Evolutionary conservation across 2,329 filamentous ascomycete genomes (phyloP).

Genomic region (Aspergillus fumigatiaffinis): DNA sequence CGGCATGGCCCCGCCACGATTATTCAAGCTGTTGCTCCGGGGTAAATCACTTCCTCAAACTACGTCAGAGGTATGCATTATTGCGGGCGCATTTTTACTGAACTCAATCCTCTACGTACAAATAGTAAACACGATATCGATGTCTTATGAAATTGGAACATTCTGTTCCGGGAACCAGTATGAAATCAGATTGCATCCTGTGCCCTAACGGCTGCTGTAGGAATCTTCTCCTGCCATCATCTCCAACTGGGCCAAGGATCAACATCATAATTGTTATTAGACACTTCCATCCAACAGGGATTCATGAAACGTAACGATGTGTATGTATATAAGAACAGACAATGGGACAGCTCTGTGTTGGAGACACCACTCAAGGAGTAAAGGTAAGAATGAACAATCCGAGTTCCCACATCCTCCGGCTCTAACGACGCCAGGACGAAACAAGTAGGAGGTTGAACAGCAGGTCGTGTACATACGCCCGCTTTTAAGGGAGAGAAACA

Average conservation of each 20-base stretch:
- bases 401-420: conserved; percentile 11
- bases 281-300: neutral
- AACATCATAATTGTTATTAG: neutral
- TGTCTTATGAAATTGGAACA: neutral
- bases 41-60: neutral
- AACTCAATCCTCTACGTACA: neutral
- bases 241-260: neutral
- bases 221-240: neutral
- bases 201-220: neutral
- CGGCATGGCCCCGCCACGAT: neutral
- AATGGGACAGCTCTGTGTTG: conserved; percentile 2
- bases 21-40: neutral
- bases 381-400: neutral
- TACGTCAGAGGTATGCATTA: neutral
- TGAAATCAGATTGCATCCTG: neutral
- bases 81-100: neutral
- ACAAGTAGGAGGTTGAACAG: conserved; percentile 7
- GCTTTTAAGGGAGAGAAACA: conserved; percentile 19
- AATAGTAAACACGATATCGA: neutral
- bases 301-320: neutral
- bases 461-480: neutral
- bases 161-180: neutral
- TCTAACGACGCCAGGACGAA: conserved; percentile 11
- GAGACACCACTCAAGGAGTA: conserved; percentile 5
- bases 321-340: neutral